Evolutionary conservation across 2,329 filamentous ascomycete genomes (phyloP).

Genomic region (Colletotrichum chrysophilum): DNA sequence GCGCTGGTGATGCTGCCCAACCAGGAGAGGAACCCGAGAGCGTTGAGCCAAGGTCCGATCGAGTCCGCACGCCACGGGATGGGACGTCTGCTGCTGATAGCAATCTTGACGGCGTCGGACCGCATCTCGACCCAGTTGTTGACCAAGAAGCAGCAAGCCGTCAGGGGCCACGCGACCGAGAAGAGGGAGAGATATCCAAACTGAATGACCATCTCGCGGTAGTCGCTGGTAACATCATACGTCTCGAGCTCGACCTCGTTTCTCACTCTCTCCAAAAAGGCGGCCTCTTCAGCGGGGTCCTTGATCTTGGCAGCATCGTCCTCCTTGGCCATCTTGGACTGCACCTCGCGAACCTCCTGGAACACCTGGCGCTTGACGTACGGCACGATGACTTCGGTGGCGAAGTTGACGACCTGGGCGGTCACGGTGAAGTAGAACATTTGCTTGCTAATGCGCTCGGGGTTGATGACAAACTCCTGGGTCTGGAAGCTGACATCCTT

Average conservation of each 20-base stretch:
- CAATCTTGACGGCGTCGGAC: conserved; percentile 93
- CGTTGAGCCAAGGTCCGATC: conserved; percentile 90
- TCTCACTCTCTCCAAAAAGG: conserved; percentile 82
- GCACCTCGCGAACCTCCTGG: conserved; percentile 79
- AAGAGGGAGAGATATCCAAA: conserved; percentile 89
- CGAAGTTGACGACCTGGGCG: conserved; percentile 87
- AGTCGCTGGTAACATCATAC: conserved; percentile 90
- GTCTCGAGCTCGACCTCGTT: conserved; percentile 80
- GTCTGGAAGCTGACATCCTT: conserved; percentile 74
- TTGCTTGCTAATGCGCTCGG: conserved; percentile 82
- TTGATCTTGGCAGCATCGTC: conserved; percentile 51
- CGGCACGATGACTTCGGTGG: conserved; percentile 83
- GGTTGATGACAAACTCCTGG: conserved; percentile 79
- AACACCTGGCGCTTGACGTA: conserved; percentile 81
- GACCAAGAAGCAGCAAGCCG: conserved; percentile 83
- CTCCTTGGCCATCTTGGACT: conserved; percentile 63
- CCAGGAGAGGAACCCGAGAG: conserved; percentile 91
- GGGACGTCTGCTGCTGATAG: conserved; percentile 85
- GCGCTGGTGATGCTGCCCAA: conserved; percentile 87
- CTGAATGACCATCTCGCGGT: conserved; percentile 92
- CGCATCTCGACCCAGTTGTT: conserved; percentile 98
- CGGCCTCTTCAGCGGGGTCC: conserved; percentile 78
- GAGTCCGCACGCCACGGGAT: conserved; percentile 90
- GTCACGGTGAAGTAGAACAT: conserved; percentile 97
- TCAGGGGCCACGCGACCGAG: conserved; percentile 94